Conservation (phyloP, 2,329 filamentous ascomycete species). For the Didymella exigua region DNA sequence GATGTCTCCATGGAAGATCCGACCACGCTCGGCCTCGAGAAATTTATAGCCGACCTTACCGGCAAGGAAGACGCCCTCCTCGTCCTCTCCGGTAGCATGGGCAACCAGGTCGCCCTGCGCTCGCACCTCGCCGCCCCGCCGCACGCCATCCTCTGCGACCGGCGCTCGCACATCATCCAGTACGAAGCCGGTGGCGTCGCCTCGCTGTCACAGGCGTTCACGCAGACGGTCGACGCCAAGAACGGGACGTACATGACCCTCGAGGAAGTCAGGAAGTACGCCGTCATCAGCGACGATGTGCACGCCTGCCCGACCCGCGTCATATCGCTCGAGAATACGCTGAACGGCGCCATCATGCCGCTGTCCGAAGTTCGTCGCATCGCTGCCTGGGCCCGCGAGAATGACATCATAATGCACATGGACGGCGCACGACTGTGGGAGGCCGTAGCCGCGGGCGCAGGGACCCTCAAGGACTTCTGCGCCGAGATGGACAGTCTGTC, state of each 20-base stretch:
- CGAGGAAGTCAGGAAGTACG: conserved; percentile 73
- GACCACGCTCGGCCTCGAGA: conserved; percentile 77
- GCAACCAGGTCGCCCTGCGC: conserved; percentile 84
- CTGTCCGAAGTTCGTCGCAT: conserved; percentile 73
- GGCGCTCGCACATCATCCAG: conserved; percentile 76
- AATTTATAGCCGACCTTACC: conserved; percentile 72
- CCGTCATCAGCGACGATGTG: conserved; percentile 70
- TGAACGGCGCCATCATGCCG: conserved; percentile 79
- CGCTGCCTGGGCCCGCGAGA: conserved; percentile 65
- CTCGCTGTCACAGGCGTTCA: conserved; percentile 71
- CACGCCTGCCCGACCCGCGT: conserved; percentile 81
- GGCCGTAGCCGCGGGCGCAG: conserved; percentile 73
- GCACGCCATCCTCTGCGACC: conserved; percentile 78
- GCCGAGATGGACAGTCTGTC: conserved; percentile 74
- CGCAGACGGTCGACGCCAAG: conserved; percentile 68
- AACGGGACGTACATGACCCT: conserved; percentile 78
- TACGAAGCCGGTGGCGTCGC: conserved; percentile 74
- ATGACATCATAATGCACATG: conserved; percentile 73
- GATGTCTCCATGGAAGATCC: conserved; percentile 83
- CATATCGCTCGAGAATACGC: conserved; percentile 84
- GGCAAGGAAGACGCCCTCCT: conserved; percentile 79
- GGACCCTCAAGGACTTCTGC: conserved; percentile 69
- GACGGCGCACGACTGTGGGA: conserved; percentile 86
- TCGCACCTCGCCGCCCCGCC: conserved; percentile 80
- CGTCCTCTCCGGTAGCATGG: conserved; percentile 91